Evolutionary conservation across 176 grass and related monocot species (phyloP).

Genomic region (Hordeum marinum): DNA sequence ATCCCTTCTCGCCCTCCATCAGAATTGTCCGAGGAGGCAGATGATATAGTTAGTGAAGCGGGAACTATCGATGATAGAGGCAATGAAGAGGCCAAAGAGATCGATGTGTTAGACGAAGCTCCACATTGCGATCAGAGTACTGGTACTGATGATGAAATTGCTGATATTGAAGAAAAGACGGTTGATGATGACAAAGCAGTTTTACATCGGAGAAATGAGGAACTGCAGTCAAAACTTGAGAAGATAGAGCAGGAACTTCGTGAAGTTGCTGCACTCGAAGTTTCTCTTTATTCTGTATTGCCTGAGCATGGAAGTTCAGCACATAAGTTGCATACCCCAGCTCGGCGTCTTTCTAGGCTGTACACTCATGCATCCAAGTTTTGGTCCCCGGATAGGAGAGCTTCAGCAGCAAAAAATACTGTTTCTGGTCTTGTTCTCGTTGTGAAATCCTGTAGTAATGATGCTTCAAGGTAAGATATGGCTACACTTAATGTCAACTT

Average conservation of each 20-base stretch:
- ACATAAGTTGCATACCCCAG: constrained; percentile 95
- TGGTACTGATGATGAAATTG: constrained; percentile 87
- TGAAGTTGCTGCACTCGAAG: constrained; percentile 86
- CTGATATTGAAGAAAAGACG: constrained; percentile 72
- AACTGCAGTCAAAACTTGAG: constrained; percentile 53
- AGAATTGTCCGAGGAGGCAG: constrained; percentile 70
- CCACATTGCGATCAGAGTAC: constrained; percentile 88
- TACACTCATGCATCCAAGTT: constrained; percentile 71
- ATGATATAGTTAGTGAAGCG: constrained; percentile 50
- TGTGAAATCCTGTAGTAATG: constrained; percentile 84
- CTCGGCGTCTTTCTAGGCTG: constrained; percentile 76
- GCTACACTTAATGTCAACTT: constrained; percentile 11
- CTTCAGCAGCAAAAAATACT: constrained; percentile 65
- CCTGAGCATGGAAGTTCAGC: constrained; percentile 79
- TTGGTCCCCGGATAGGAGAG: constrained; percentile 65
- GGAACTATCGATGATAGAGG: constrained; percentile 56
- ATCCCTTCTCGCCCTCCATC: constrained; percentile 50
- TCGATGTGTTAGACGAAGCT: constrained; percentile 90
- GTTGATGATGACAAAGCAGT: constrained; percentile 49
- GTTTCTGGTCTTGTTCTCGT: constrained; percentile 73
- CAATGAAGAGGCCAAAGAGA: constrained; percentile 85
- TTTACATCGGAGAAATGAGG: constrained; percentile 40
- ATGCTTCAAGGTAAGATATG: constrained; percentile 82
- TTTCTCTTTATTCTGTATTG: constrained; percentile 74
- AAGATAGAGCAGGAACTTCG: constrained; percentile 87